Conservation (phyloP, 805 yeast genomes). For the Candida tammaniensis region DNA sequence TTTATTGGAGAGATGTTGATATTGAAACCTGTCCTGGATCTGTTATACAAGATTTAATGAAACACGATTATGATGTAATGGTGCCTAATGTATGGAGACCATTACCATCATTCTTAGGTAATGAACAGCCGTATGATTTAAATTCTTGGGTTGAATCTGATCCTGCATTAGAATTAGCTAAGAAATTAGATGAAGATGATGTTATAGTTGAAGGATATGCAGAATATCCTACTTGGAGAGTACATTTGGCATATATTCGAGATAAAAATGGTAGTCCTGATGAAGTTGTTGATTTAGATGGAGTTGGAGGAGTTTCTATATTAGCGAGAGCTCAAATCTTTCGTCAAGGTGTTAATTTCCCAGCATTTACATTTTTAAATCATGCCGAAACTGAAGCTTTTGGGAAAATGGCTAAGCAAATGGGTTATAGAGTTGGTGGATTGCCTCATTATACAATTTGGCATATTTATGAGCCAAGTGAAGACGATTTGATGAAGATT, state of each 20-base stretch:
- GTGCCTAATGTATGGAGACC: slow-evolving; percentile 97
- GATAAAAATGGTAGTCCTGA: slow-evolving; percentile 57
- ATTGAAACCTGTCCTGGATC: slow-evolving; percentile 79
- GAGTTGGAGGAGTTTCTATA: slow-evolving; percentile 86
- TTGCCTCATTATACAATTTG: slow-evolving; percentile 86
- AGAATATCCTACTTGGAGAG: slow-evolving; percentile 83
- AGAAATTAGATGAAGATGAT: slow-evolving; percentile 68
- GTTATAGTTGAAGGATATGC: slow-evolving; percentile 88
- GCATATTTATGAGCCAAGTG: slow-evolving; percentile 90
- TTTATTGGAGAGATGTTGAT: slow-evolving; percentile 87
- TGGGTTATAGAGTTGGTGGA: slow-evolving; percentile 85
- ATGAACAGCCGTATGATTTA: slow-evolving; percentile 92
- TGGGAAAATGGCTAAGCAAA: slow-evolving; percentile 73
- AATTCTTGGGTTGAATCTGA: slow-evolving; percentile 95
- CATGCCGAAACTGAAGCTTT: slow-evolving; percentile 90
- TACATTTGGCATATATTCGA: slow-evolving; percentile 72
- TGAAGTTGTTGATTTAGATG: slow-evolving; percentile 71
- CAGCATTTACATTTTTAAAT: slow-evolving; percentile 78
- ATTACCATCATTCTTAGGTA: slow-evolving; percentile 84
- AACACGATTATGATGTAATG: slow-evolving; percentile 63
- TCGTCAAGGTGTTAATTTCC: slow-evolving; percentile 78
- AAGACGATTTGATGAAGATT: slow-evolving; percentile 71
- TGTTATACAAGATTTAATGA: slow-evolving; percentile 72
- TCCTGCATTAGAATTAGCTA: slow-evolving; percentile 67
- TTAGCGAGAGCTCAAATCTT: slow-evolving; percentile 71